These are phyloP conservation scores for Emericellopsis cladophorae DNA, from an alignment of 2,329 filamentous ascomycete genomes.

Conservation along the genomic window DNA sequence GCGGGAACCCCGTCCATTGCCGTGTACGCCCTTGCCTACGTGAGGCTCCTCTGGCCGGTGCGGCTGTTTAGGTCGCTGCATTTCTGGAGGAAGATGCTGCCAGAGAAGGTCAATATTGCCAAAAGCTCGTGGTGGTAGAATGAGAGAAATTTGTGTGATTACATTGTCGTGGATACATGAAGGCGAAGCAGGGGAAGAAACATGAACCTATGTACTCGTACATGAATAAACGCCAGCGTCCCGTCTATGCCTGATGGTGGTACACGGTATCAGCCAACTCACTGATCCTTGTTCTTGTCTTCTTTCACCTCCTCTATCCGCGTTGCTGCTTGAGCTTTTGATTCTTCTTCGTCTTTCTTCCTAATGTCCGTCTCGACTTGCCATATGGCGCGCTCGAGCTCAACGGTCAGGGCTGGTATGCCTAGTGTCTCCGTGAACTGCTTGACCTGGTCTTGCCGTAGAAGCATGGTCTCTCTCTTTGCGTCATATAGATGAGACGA, in stretches of 20 bases:
- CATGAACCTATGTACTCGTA: not conserved
- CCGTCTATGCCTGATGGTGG: too few relatives aligned
- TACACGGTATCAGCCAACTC: not conserved
- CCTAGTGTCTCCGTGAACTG: constrained; percentile 48
- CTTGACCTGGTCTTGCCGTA: constrained; percentile 39
- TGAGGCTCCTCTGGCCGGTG: too few relatives aligned
- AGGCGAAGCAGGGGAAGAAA: not conserved
- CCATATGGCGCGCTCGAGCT: constrained; percentile 64
- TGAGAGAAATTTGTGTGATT: too few relatives aligned
- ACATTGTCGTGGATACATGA: too few relatives aligned
- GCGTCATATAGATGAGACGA: constrained; percentile 14
- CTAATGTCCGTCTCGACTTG: constrained; percentile 48
- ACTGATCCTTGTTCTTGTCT: constrained; percentile 6
- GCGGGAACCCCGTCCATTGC: too few relatives aligned
- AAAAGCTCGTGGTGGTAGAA: too few relatives aligned
- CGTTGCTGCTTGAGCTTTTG: constrained; percentile 1
- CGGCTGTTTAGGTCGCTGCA: too few relatives aligned
- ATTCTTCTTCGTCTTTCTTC: constrained; percentile 19
- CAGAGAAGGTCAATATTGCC: too few relatives aligned
- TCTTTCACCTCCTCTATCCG: constrained; percentile 4
- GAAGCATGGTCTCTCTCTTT: constrained; percentile 23
- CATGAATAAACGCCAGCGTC: too few relatives aligned
- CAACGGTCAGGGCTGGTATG: constrained; percentile 57
- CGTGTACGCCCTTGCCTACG: too few relatives aligned
- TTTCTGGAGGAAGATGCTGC: too few relatives aligned